Conservation (phyloP, 306 rosid species). For the Corylus americana region DNA sequence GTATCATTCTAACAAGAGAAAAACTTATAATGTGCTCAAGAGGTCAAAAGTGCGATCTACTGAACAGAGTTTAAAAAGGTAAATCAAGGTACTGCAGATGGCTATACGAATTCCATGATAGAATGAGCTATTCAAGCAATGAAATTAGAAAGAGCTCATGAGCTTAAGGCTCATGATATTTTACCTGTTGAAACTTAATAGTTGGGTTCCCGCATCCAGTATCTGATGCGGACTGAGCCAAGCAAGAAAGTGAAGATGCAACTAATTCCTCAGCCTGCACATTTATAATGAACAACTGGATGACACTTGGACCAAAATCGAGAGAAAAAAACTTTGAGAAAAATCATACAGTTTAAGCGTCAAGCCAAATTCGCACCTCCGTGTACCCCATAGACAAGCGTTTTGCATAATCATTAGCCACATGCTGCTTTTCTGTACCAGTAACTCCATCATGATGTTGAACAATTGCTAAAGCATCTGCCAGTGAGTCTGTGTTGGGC, state of each 20-base stretch:
- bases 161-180: conserved; percentile 15
- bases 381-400: conserved; percentile 54
- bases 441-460: conserved; percentile 87
- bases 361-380: conserved; percentile 33
- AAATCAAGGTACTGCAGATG: not conserved
- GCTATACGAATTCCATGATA: not conserved
- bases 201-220: conserved; percentile 38
- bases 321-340: conserved; percentile 3
- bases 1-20: not conserved
- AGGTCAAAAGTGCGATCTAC: not conserved
- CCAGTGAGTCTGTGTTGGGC: conserved; percentile 68
- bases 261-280: conserved; percentile 51
- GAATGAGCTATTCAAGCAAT: not conserved
- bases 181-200: conserved; percentile 52
- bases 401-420: conserved; percentile 80
- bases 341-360: not conserved
- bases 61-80: not conserved
- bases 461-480: conserved; percentile 83
- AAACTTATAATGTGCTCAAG: not conserved
- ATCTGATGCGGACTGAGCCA: conserved; percentile 33
- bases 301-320: conserved; percentile 5
- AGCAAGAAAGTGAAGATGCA: conserved; percentile 48
- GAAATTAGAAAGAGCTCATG: conserved; percentile 2
- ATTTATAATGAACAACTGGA: conserved; percentile 15
- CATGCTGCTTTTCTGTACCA: conserved; percentile 82